Evolutionary conservation across 2,329 filamentous ascomycete genomes (phyloP), one percentile per base, ranked within the genome.

Genomic region (Sordariomycetes sp.): DNA sequence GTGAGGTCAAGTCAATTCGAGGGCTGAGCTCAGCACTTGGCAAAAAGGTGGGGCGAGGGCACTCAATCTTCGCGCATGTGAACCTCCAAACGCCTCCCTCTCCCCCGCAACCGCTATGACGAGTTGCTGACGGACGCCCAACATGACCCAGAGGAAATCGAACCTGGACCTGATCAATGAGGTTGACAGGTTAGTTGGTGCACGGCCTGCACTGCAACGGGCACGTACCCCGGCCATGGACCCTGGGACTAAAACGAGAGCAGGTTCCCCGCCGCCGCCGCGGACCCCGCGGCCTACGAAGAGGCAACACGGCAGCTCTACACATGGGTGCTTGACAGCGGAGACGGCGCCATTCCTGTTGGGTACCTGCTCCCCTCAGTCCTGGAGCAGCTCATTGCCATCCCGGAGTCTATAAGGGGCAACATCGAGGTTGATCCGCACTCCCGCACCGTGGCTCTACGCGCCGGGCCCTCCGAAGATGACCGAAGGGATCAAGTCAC

Each of bases 211-310:
- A n/a, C n/a, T n/a, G n/a, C 24, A 10, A 34, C 16, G 22, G 3
- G 11, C 22, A 11, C 11, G 25, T 24, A 37, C 10, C 43, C 3
- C 43, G 8, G 20, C 37, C 20, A 10, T n/a, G 22, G 10, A 16
- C 25, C 16, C 12, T 22, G 24, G 20, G 55, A 52, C 50, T 18
- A n/a, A 58, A 25, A 2, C 22, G 3, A 34, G 10, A n/a, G 5
- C 65, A 93, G 89, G 66, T 96, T 96, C 67, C 91, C 91, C 1
- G 90, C 95, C 72, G 78, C 80, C 59, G 78, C 86, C 58, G 76
- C 85, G 58, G 75, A 86, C 62, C 79, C 82, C 11, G 69, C 79
- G 59, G 74, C 75, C 55, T 83, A 87, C 69, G 72, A 78, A 52
- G 70, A 74, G 51, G 72, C 81, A 61, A 71, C 82, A 60, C 80